phyloP scores from a whole-genome alignment of 805 yeast genomes.

The Starmerella vitae region DNA sequence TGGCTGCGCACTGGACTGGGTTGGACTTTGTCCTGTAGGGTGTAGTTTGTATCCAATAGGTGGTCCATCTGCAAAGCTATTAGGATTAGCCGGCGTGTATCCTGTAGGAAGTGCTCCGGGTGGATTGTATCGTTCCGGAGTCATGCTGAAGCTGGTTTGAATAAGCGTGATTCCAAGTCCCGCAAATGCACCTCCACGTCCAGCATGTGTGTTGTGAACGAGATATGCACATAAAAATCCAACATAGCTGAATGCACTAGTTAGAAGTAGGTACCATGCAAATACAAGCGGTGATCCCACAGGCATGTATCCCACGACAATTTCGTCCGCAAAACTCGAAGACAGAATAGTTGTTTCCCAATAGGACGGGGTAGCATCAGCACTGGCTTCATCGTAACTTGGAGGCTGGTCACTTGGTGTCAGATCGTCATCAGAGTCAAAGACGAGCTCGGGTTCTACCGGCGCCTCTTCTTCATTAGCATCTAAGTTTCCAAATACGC shows the following conservation, averaged over 20 bases:
- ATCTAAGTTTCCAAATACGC: conserved; percentile 80
- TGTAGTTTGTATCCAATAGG: conserved; percentile 18
- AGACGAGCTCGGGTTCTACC: conserved; percentile 20
- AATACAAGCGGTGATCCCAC: conserved; percentile 85
- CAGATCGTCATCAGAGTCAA: conserved; percentile 18
- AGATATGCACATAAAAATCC: conserved; percentile 86
- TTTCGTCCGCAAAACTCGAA: conserved; percentile 68
- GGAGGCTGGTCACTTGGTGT: conserved; percentile 52
- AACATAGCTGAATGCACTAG: conserved; percentile 83
- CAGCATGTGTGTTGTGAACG: conserved; percentile 92
- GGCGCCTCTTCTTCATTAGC: conserved; percentile 64
- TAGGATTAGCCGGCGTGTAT: conserved; percentile 46
- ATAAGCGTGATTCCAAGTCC: conserved; percentile 81
- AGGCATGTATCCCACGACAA: conserved; percentile 88
- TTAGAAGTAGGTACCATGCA: conserved; percentile 77
- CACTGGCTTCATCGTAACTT: conserved; percentile 86
- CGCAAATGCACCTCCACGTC: conserved; percentile 85
- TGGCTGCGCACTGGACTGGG: conserved; percentile 6
- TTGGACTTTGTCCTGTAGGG: conserved; percentile 12
- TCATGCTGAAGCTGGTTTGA: conserved; percentile 48
- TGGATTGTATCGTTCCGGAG: conserved; percentile 32
- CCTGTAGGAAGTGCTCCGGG: conserved; percentile 26
- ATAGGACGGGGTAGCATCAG: conserved; percentile 89
- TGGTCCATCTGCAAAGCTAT: conserved; percentile 35
- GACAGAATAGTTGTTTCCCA: conserved; percentile 84